Evolutionary conservation across 352 stramenopile species (phyloP).

Genomic region (Phytophthora megakarya): DNA sequence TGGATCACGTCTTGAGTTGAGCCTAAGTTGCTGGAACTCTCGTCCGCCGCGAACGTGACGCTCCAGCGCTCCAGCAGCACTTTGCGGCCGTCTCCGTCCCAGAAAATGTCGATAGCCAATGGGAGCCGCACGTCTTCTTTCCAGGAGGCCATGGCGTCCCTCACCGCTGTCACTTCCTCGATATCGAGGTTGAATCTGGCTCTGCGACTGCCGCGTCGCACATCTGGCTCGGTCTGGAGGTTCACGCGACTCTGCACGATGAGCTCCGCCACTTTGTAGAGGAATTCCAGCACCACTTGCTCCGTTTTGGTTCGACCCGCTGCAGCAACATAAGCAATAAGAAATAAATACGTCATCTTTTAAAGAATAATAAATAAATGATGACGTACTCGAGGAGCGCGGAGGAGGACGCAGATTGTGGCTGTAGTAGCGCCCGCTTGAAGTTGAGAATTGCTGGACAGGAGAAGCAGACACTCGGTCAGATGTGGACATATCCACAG

Average conservation of each 20-base stretch:
- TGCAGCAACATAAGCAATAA: slow-evolving; percentile 18
- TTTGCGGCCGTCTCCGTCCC: slow-evolving; percentile 50
- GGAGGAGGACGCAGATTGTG: slow-evolving; percentile 19
- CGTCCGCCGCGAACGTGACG: slow-evolving; percentile 44
- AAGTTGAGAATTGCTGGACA: slow-evolving; percentile 8
- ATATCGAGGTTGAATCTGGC: slow-evolving; percentile 87
- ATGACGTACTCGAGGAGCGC: slow-evolving; percentile 13
- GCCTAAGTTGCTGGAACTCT: slow-evolving; percentile 15
- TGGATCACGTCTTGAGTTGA: slow-evolving; percentile 74
- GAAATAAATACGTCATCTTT: neutral
- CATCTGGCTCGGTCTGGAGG: slow-evolving; percentile 56
- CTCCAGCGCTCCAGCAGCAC: slow-evolving; percentile 82
- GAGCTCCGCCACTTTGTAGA: slow-evolving; percentile 85
- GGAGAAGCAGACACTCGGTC: slow-evolving; percentile 1
- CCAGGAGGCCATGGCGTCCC: slow-evolving; percentile 69
- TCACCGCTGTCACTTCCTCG: slow-evolving; percentile 71
- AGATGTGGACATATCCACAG: slow-evolving; percentile 7
- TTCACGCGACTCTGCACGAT: slow-evolving; percentile 83
- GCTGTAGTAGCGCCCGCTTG: slow-evolving; percentile 7
- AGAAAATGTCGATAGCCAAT: slow-evolving; percentile 73
- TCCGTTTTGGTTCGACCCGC: slow-evolving; percentile 79
- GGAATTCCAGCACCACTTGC: slow-evolving; percentile 84
- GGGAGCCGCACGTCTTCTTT: slow-evolving; percentile 75
- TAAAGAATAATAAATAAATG: neutral
- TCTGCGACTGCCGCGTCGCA: slow-evolving; percentile 50